phyloP scores from a whole-genome alignment of 2,329 filamentous ascomycete species.

The Phialocephala subalpina region DNA sequence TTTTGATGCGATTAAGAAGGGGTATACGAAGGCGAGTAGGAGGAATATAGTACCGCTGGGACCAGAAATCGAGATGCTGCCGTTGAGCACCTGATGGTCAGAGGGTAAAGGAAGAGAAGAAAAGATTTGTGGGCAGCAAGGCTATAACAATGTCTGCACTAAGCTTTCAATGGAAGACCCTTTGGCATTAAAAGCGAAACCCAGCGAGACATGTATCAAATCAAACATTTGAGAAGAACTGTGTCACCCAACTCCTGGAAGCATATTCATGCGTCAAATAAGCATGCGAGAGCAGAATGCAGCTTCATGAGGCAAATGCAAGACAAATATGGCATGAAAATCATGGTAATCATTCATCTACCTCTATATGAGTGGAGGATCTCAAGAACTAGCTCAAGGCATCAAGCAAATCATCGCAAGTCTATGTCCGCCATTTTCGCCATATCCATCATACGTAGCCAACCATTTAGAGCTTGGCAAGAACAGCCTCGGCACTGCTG shows the following conservation, averaged over 20 bases:
- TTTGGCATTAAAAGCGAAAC: too few relatives aligned
- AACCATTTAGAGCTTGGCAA: constrained; percentile 39
- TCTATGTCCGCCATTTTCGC: background rate
- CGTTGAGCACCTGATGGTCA: too few relatives aligned
- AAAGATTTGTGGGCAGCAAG: too few relatives aligned
- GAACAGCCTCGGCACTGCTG: constrained; percentile 43
- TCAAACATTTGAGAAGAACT: too few relatives aligned
- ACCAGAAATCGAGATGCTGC: background rate
- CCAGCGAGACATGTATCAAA: too few relatives aligned
- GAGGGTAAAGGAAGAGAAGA: too few relatives aligned
- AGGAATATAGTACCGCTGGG: background rate
- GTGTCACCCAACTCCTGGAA: too few relatives aligned
- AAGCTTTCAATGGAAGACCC: too few relatives aligned
- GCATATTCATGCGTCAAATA: too few relatives aligned
- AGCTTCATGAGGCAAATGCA: too few relatives aligned
- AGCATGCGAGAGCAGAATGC: too few relatives aligned
- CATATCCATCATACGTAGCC: background rate
- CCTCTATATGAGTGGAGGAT: background rate
- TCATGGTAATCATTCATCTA: background rate
- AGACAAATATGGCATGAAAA: background rate
- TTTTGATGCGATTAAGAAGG: constrained; percentile 2
- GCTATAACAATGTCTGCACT: too few relatives aligned
- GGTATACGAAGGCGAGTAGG: background rate
- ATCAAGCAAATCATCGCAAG: background rate
- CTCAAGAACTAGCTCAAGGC: background rate